Conservation (phyloP, 176 grass and related monocot species). For the Phyllostachys edulis region DNA sequence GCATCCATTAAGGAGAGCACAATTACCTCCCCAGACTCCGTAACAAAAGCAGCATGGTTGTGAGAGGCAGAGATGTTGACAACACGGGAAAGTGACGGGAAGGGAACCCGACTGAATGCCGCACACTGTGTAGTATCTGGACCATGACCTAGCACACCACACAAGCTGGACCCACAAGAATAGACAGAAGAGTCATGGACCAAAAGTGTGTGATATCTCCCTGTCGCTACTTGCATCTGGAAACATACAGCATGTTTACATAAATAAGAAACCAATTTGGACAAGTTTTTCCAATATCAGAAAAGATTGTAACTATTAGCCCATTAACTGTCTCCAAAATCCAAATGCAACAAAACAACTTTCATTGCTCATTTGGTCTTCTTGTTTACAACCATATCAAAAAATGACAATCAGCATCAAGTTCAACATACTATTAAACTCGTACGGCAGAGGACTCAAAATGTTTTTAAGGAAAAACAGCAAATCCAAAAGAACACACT, state of each 20-base stretch:
- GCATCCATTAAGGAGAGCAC: conserved; percentile 7
- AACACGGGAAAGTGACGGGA: conserved; percentile 80
- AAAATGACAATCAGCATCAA: not conserved
- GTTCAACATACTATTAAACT: conserved; percentile 7
- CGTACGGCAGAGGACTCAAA: not conserved
- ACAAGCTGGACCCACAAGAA: conserved; percentile 96
- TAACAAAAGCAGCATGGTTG: conserved; percentile 94
- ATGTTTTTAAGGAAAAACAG: not conserved
- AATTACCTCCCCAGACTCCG: conserved; percentile 88
- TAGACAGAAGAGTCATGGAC: conserved; percentile 94
- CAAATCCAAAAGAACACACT: not conserved
- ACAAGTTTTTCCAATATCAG: conserved; percentile 17
- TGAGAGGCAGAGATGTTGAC: conserved; percentile 88
- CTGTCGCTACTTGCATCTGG: conserved; percentile 98
- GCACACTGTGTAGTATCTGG: conserved; percentile 84
- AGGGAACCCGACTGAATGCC: conserved; percentile 73
- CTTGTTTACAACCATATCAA: conserved; percentile 8
- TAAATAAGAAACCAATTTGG: conserved; percentile 43
- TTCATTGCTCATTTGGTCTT: not conserved
- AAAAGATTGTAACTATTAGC: conserved; percentile 2
- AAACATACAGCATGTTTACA: conserved; percentile 47
- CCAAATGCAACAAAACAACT: not conserved
- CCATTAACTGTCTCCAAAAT: not conserved
- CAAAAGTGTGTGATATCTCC: conserved; percentile 95
- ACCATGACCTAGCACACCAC: conserved; percentile 98